These are phyloP conservation scores for Neurospora sp. DNA, from an alignment of 495 filamentous ascomycete genomes.

Conservation along the genomic window DNA sequence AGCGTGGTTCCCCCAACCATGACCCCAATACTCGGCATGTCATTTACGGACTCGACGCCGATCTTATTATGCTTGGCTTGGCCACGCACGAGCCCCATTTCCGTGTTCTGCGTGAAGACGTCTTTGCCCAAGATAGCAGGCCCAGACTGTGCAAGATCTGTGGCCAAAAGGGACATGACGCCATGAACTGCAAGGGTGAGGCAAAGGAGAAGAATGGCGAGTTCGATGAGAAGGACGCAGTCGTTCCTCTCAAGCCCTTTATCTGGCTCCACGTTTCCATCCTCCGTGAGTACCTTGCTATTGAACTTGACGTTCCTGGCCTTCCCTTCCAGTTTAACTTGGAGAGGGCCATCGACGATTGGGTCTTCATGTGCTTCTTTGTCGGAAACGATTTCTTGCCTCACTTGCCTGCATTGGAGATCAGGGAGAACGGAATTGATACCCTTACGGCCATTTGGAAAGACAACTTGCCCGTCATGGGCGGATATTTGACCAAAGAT, in stretches of 20 bases:
- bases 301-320: conserved; percentile 72
- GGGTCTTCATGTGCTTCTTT: conserved; percentile 99
- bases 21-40: conserved; percentile 96
- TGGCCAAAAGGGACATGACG: conserved; percentile 82
- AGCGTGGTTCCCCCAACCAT: conserved; percentile 79
- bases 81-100: conserved; percentile 97
- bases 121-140: conserved; percentile 83
- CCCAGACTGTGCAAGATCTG: conserved; percentile 73
- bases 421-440: conserved; percentile 94
- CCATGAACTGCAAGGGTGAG: conserved; percentile 70
- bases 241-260: conserved; percentile 68
- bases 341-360: conserved; percentile 95
- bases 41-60: conserved; percentile 91
- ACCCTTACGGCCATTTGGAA: conserved; percentile 92
- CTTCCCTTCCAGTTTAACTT: conserved; percentile 74
- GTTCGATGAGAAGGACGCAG: conserved; percentile 71
- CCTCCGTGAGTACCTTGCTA: conserved; percentile 85
- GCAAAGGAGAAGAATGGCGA: conserved; percentile 78
- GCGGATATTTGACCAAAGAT: conserved; percentile 90
- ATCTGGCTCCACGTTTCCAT: conserved; percentile 96
- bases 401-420: conserved; percentile 91
- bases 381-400: conserved; percentile 99
- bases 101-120: conserved; percentile 91
- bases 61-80: conserved; percentile 97
- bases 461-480: conserved; percentile 84